Evolutionary conservation across 2,329 filamentous ascomycete genomes (phyloP), one percentile per base, ranked within the genome.

Genomic region (Claviceps arundinis): DNA sequence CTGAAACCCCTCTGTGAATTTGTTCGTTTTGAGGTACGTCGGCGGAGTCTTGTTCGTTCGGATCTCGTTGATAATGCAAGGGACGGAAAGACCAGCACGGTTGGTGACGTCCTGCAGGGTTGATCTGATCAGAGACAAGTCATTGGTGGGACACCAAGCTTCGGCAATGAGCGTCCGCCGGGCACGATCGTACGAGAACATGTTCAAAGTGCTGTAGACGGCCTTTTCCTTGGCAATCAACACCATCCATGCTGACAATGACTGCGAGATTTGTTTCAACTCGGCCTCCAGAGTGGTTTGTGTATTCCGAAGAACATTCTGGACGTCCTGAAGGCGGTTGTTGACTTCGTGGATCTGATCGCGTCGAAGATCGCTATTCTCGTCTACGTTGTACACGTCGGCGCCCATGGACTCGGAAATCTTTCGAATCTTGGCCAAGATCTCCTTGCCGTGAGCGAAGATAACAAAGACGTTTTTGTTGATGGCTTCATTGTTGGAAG

Each of bases 391-490:
- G 76, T 98, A 98, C 56, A 97, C 80, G 64, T 95, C 89, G 52
- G 94, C 93, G 56, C 91, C 88, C 70, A 98, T 84, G 8, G 90
- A 96, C 72, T 98, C 93, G 1, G 91, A 97, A 56, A 98, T 97
- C 78, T 96, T 97, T 64, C 93, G 84, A 65, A 98, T 97, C 81
- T 98, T 98, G 64, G 90, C 87, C 62, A 98, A 83, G 60, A 98
- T 95, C 70, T 97, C 91, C 71, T 95, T 95, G 65, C 93, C 93
- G 64, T 98, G 93, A 13, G 93, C 93, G 62, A 98, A 98, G 68
- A 98, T 98, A 64, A 98, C 91, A 64, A 98, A 98, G 52, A 98
- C 93, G 61, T 96, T 98, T 82, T 98, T 98, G 74, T 86, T 82
- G 61, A 94, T 78, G 57, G 87, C 77, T 71, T 97, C 91, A 67